Conservation (phyloP, 805 yeast species). For the Cyberlindnera suaveolens region DNA sequence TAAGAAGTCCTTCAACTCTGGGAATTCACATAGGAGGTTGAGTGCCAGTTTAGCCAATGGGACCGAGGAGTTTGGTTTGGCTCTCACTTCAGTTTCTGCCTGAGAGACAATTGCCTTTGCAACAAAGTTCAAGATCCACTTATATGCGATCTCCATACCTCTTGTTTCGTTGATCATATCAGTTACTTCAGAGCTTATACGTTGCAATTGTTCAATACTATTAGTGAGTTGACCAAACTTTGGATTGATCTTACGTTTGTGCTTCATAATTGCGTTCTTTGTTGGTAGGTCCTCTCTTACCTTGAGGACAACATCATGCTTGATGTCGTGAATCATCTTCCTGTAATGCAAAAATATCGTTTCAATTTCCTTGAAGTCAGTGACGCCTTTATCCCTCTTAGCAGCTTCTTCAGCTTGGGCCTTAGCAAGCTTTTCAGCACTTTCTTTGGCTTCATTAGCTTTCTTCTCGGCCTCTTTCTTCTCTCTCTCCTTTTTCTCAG, state of each 20-base stretch:
- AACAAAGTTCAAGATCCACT: slow-evolving; percentile 74
- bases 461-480: slow-evolving; percentile 16
- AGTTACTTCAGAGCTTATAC: slow-evolving; percentile 45
- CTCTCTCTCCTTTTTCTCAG: slow-evolving; percentile 18
- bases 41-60: slow-evolving; percentile 70
- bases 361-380: slow-evolving; percentile 34
- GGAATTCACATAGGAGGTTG: slow-evolving; percentile 42
- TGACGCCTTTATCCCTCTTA: slow-evolving; percentile 26
- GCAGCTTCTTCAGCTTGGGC: slow-evolving; percentile 15
- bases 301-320: slow-evolving; percentile 49
- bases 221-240: slow-evolving; percentile 88
- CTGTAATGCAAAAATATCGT: slow-evolving; percentile 41
- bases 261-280: slow-evolving; percentile 49
- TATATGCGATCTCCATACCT: slow-evolving; percentile 44
- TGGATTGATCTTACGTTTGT: slow-evolving; percentile 76
- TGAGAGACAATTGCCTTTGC: slow-evolving; percentile 85
- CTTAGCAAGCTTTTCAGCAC: slow-evolving; percentile 12
- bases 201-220: slow-evolving; percentile 51
- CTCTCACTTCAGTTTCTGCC: slow-evolving; percentile 88
- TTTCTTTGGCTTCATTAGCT: slow-evolving; percentile 22
- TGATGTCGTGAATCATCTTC: slow-evolving; percentile 50
- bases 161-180: slow-evolving; percentile 44
- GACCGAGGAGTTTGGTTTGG: slow-evolving; percentile 66
- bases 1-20: slow-evolving; percentile 33
- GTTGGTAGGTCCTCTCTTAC: slow-evolving; percentile 46